Conservation (phyloP, 2,329 filamentous ascomycete species). For the Ceratocystis papillata region DNA sequence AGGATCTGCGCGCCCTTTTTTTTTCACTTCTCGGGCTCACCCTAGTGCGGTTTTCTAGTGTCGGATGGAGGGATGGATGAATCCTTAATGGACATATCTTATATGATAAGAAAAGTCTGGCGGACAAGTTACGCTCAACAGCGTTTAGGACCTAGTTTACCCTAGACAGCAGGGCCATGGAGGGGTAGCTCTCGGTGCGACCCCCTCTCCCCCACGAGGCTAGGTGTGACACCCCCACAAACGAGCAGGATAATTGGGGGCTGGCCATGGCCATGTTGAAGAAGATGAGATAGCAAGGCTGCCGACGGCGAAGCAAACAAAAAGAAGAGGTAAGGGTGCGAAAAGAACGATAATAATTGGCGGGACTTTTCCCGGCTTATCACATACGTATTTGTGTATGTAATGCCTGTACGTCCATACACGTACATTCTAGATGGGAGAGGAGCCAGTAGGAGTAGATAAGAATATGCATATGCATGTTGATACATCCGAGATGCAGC, state of each 20-base stretch:
- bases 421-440: neutral
- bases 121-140: neutral
- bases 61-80: neutral
- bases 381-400: neutral
- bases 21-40: neutral
- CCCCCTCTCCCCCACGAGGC: neutral
- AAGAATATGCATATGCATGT: neutral
- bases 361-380: neutral
- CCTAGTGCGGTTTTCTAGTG: neutral
- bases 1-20: neutral
- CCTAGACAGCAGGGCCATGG: neutral
- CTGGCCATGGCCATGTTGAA: neutral
- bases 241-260: neutral
- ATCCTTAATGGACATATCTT: neutral
- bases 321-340: neutral
- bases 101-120: neutral
- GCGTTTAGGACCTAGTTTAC: neutral
- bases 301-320: neutral
- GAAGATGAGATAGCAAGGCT: neutral
- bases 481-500: neutral
- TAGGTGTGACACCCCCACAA: neutral
- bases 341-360: constrained; percentile 5
- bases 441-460: neutral
- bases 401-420: no score
- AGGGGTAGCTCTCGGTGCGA: neutral